Percentiles rank a stretch among this genome's conserved stretches.
These are phyloP conservation scores for Cornus kousa DNA, from an alignment of 148 eudicot species.

Conservation along the genomic window DNA sequence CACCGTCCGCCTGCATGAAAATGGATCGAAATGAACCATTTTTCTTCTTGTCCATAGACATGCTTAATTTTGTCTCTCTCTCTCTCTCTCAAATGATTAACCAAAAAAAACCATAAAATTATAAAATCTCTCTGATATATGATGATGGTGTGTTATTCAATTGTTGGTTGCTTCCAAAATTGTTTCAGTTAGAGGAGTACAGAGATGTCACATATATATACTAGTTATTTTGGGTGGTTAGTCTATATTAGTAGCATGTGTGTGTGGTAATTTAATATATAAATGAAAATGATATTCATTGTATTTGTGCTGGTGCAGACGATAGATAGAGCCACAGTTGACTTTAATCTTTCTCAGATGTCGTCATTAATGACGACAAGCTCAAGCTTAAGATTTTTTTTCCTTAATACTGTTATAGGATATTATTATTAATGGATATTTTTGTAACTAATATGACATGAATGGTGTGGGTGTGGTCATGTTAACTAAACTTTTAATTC, in stretches of 20 bases:
- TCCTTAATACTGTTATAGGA: neutral
- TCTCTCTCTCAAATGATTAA: neutral
- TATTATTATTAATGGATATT: no score
- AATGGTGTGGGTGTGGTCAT: no score
- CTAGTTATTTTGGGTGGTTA: neutral
- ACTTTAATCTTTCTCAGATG: neutral
- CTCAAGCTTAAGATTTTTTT: neutral
- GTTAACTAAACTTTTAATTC: neutral
- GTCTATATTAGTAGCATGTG: neutral
- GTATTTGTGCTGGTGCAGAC: neutral
- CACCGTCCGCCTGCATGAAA: slow-evolving; percentile 76
- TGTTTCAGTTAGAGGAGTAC: neutral
- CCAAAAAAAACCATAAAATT: neutral
- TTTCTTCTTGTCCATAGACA: slow-evolving; percentile 20
- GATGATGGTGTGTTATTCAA: neutral
- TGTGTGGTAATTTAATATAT: neutral
- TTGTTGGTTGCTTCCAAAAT: neutral
- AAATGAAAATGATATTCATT: neutral
- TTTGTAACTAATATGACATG: no score
- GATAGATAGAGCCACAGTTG: neutral
- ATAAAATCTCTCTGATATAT: no score
- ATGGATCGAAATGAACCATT: slow-evolving; percentile 49
- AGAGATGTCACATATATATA: neutral
- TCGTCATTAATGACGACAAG: neutral
- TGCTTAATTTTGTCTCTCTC: slow-evolving; percentile 1